These are phyloP conservation scores for Nelumbo lutea DNA, from an alignment of 164 flowering plant species.

Conservation along the genomic window DNA sequence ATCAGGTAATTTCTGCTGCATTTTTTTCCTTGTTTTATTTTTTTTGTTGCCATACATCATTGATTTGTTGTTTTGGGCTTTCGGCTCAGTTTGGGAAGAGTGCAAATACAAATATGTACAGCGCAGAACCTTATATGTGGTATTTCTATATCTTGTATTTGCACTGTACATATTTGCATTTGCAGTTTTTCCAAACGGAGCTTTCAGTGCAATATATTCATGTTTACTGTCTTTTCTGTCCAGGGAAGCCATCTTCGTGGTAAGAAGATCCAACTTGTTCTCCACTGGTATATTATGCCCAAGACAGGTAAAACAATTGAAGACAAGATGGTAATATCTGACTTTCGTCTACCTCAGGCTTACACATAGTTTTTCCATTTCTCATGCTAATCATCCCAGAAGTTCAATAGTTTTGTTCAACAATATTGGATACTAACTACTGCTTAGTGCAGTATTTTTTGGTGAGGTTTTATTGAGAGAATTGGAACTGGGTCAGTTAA, in stretches of 20 bases:
- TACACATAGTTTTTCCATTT: constrained; percentile 10
- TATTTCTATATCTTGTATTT: no score
- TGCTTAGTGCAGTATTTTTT: background rate
- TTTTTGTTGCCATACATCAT: no score
- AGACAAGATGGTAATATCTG: constrained; percentile 12
- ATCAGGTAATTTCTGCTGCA: constrained; percentile 11
- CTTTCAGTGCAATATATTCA: background rate
- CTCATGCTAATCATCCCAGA: background rate
- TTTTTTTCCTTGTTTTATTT: no score
- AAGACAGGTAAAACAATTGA: constrained; percentile 20
- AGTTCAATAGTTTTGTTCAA: constrained; percentile 2
- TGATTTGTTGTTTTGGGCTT: background rate
- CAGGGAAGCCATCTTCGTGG: constrained; percentile 28
- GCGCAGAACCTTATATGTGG: no score
- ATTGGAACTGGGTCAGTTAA: no score
- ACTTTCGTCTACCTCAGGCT: constrained; percentile 18
- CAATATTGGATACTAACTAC: background rate
- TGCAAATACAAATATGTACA: no score
- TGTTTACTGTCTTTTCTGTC: constrained; percentile 4
- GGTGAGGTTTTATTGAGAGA: no score
- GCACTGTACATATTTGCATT: no score
- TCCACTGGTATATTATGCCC: constrained; percentile 28
- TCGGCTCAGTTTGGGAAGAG: background rate
- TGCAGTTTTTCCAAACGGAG: no score
- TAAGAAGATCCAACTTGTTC: constrained; percentile 15